A percentile compares a stretch with the other conserved stretches of the same genome.
Conservation (phyloP, 169 alveolate species). For the Plasmodium sp. region DNA sequence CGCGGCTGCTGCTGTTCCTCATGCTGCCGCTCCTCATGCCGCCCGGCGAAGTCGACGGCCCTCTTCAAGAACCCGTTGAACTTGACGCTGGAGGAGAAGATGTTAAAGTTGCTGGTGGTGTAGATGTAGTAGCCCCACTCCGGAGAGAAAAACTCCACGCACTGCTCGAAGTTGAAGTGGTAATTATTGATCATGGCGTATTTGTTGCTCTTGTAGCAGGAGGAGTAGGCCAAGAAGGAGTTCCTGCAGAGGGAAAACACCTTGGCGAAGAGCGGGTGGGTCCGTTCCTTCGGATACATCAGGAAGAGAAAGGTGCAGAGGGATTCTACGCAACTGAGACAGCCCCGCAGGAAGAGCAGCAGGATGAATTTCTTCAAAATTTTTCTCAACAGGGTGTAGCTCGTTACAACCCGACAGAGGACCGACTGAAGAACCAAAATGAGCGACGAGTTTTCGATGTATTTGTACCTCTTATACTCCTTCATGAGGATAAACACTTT, state of each 20-base stretch:
- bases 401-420: conserved; percentile 21
- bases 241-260: conserved; percentile 42
- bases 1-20: neutral
- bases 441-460: conserved; percentile 42
- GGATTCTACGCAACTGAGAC: conserved; percentile 31
- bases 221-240: conserved; percentile 19
- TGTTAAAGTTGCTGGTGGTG: conserved; percentile 56
- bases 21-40: neutral
- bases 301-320: conserved; percentile 23
- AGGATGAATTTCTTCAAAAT: conserved; percentile 22
- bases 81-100: conserved; percentile 27
- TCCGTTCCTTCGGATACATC: conserved; percentile 8
- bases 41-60: neutral
- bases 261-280: neutral
- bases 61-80: conserved; percentile 63
- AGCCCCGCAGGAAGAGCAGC: conserved; percentile 49
- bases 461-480: conserved; percentile 44
- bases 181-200: conserved; percentile 40
- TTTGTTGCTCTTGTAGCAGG: conserved; percentile 35
- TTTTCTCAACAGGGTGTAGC: neutral
- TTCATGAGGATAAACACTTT: conserved; percentile 24
- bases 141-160: conserved; percentile 30
- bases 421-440: conserved; percentile 14
- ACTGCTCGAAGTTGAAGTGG: conserved; percentile 14
- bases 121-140: conserved; percentile 75